Evolutionary conservation across 257 asterid genomes (phyloP), one percentile per base, ranked within the genome.

Genomic region (Cordia subcordata): DNA sequence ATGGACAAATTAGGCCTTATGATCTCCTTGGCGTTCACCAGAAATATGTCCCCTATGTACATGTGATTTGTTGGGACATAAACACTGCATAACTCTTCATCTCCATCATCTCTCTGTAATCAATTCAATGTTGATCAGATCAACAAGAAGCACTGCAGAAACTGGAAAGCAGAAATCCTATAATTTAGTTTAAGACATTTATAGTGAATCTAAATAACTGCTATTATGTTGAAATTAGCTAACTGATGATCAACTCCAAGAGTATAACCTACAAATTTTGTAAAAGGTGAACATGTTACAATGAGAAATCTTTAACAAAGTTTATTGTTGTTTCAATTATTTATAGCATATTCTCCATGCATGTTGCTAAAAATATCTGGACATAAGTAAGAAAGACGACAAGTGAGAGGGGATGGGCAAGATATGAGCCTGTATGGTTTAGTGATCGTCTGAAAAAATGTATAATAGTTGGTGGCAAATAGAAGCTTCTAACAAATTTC

Each of bases 31-130:
- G 96, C 72, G 70, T 84, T 80, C 46, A 88, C 90, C 68, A 88
- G 76, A 67, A 81, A 88, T 76, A 88, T 58, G 70, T 88, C 95
- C 40, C 96, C 96, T 18, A 88, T 88, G 71, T 88, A 88, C 58
- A 88, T 72, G 77, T 88, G 95, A 75, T 88, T 88, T 56, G 96
- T 88, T 53, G 96, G 96, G 67, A 88, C 94, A 21, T 78, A 88
- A 60, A 88, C 86, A 49, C 91, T 83, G 77, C 90, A 88, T 62
- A 88, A 58, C 67, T 86, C 95, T 75, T 88, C 96, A 63, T 88
- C 96, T 54, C 89, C 94, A 2, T 65, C 49, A 22, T 86, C 89
- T 66, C 82, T 88, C 96, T 83, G 94, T 73, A 72, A 72, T 60
- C 45, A 64, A 66, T 44, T 60, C 12, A 42, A 37, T 49, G 68